Base-by-base conservation (phyloP, 75 land plant species). In the Pinus tabuliformis region DNA sequence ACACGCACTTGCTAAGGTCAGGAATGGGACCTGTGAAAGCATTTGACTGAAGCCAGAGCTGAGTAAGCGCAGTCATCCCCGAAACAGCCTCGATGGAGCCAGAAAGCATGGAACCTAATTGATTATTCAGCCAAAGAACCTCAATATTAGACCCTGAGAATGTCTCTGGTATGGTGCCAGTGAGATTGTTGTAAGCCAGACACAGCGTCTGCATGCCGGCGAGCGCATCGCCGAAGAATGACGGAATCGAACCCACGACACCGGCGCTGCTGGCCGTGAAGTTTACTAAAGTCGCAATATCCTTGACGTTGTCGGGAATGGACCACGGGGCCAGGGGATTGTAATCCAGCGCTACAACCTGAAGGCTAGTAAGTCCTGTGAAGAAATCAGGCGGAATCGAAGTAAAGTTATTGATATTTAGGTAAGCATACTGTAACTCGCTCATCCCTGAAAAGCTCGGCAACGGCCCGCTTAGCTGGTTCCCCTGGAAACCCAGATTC, bases 21-120 rank as follows among this genome's bases (percentile, higher is more conserved):
- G 93, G 93, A n/a, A 95, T 72, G 14, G 89, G 78, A 14, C 98
- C 98, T 0, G 86, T 64, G 76, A 95, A 90, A 2, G 76, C 75
- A 66, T 95, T 95, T 7, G 85, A 86, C 18, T 95, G 96, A 52
- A 95, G 74, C 96, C 96, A 91, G 20, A 93, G 73, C 74, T 81
- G 80, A 13, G 37, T 58, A 18, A 95, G 62, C 0, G 60, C n/a
- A 12, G 78, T 72, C 91, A 91, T 93, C 28, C 89, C 82, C 21
- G 73, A 85, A 11, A 93, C 22, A 8, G 87, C 79, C 45, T 77
- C 80, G 61, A 94, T 88, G 73, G 65, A 28, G 8, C 97, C 97
- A 65, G 75, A 72, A 18, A 91, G 83, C 39, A 70, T 68, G 1
- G 61, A 0, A 15, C 85, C 79, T 16, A 74, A 57, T 85, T 87